Conservation (phyloP, 192 early-diverging fungal genomes). For the Mortierella claussenii region DNA sequence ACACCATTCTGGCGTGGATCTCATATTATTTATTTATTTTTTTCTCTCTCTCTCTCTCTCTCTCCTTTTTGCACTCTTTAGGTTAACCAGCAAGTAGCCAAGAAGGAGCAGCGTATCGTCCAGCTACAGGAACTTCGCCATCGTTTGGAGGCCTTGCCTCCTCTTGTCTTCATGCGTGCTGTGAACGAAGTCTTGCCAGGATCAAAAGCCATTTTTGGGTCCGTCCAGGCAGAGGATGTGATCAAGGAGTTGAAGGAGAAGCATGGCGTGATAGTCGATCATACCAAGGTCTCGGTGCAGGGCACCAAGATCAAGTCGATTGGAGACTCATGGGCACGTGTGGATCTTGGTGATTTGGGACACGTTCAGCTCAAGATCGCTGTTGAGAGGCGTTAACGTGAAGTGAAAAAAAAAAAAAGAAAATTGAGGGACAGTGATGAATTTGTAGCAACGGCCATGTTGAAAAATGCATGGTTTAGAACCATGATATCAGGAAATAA, state of each 20-base stretch:
- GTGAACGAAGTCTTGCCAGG: conserved; percentile 50
- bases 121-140: conserved; percentile 46
- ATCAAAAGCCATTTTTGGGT: conserved; percentile 51
- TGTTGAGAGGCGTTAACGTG: conserved; percentile 45
- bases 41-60: too few relatives aligned
- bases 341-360: conserved; percentile 46
- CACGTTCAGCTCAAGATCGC: conserved; percentile 39
- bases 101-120: conserved; percentile 49
- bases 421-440: too few relatives aligned
- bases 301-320: conserved; percentile 51
- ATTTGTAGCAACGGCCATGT: too few relatives aligned
- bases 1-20: background rate
- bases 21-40: background rate
- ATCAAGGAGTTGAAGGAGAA: conserved; percentile 50
- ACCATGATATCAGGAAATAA: too few relatives aligned
- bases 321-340: conserved; percentile 49
- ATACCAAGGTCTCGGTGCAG: conserved; percentile 31
- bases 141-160: conserved; percentile 28
- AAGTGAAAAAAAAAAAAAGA: background rate
- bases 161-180: conserved; percentile 42
- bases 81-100: conserved; percentile 33
- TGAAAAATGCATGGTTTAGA: too few relatives aligned
- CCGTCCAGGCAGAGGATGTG: conserved; percentile 52
- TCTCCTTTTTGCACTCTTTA: too few relatives aligned
- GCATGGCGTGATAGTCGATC: conserved; percentile 30